phyloP scores from a whole-genome alignment of 176 grass and related monocot genomes.

The Rhipidocladum racemiflorum region DNA sequence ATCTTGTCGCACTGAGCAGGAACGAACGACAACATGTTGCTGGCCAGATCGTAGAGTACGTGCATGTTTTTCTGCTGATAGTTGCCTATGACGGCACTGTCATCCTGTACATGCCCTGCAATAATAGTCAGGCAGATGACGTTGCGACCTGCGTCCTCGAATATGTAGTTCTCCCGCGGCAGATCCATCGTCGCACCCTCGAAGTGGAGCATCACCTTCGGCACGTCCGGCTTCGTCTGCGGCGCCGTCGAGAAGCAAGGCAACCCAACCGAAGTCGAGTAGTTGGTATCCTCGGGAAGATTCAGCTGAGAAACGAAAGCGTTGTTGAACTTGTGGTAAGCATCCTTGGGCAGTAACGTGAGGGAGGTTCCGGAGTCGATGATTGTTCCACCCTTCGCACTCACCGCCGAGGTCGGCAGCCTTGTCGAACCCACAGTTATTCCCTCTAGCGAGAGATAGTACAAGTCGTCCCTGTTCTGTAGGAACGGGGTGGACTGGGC shows the following conservation, averaged over 20 bases:
- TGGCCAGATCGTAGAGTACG: constrained; percentile 54
- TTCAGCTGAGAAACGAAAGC: constrained; percentile 35
- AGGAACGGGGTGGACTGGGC: constrained; percentile 23
- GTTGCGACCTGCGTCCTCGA: neutral
- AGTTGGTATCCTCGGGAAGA: neutral
- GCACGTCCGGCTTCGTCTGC: constrained; percentile 14
- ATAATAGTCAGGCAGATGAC: constrained; percentile 23
- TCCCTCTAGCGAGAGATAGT: constrained; percentile 46
- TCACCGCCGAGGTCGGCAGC: constrained; percentile 1
- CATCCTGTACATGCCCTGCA: constrained; percentile 9
- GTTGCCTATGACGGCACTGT: constrained; percentile 45
- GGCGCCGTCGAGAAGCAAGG: constrained; percentile 42
- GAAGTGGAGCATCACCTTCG: constrained; percentile 48
- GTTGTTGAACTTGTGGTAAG: neutral
- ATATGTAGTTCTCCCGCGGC: constrained; percentile 58
- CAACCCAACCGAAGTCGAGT: neutral
- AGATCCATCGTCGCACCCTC: constrained; percentile 58
- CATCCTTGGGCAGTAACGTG: constrained; percentile 15
- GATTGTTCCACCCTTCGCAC: constrained; percentile 43
- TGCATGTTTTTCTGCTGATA: constrained; percentile 74
- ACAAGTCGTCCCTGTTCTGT: neutral
- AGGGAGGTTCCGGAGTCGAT: constrained; percentile 51
- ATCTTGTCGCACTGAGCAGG: constrained; percentile 44
- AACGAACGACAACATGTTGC: constrained; percentile 40
- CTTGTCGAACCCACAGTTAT: constrained; percentile 42